Evolutionary conservation across 106 monocot genomes (phyloP), one percentile per base, ranked within the genome.

Genomic region (Dendrobium officinale): DNA sequence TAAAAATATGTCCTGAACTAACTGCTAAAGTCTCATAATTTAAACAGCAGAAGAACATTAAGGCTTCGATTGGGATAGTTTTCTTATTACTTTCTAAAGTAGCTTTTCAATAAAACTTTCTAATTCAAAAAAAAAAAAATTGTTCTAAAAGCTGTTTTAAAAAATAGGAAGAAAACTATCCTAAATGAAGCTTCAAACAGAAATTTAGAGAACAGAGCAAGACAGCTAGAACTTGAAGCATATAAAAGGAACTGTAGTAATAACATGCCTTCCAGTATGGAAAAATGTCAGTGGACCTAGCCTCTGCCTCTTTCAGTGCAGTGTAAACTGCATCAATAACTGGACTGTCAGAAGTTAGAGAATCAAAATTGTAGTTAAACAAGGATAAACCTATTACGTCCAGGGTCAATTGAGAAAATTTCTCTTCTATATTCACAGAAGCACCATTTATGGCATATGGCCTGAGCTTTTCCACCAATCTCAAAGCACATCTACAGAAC

Each of bases 301-400:
- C 85, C 80, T 98, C 98, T 19, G 95, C 91, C 79, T 98, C 98
- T 75, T 95, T 98, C 29, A 98, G 77, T 75, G 98, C 98, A 83
- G 98, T 91, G 74, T 98, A 98, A 77, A 98, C 95, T 40, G 95
- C 98, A 78, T 91, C 98, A 78, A 98, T 98, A 56, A 98, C 98
- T 19, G 98, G 95, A 80, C 98, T 98, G 64, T 98, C 91, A 13
- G 95, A 81, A 27, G 86, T 89, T 44, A 98, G 91, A 4, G 98
- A 92, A 75, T 98, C 98, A 80, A 98, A 98, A 79, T 98, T 91
- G 84, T 92, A 98, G 78, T 98, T 98, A 84, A 98, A 98, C 79
- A 98, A 81, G 4, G 98, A 95, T 19, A 98, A 77, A 44, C 98
- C 98, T 56, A 98, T 98, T 48, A 88, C 98, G 83, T 98, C 98